Base-by-base conservation (phyloP, 2,329 filamentous ascomycete species). In the Beauveria medogensis region DNA sequence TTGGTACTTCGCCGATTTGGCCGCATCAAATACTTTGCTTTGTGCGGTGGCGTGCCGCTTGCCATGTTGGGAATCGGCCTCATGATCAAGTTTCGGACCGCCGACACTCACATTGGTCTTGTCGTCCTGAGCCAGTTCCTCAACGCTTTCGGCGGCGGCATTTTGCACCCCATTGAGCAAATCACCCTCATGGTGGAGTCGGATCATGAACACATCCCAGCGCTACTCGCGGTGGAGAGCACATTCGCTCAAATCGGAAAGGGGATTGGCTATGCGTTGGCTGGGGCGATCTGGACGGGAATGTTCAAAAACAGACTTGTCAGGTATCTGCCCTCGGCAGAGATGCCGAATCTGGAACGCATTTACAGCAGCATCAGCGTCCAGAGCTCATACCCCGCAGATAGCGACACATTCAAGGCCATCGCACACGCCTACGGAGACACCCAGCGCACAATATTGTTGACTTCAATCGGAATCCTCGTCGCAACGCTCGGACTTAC, bases 201-300 rank as follows among this genome's bases (percentile, higher is more conserved):
- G 1, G 79, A 78, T n/a, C 84, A 88, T 64, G 78, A 85, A 65
- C 79, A 86, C 67, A 77, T 88, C 3, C 82, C 84, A 24, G 80
- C 80, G 14, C 79, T 83, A 26, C 78, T 87, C n/a, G 83, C 85
- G 10, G 75, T 89, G 61, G 78, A 84, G 60, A 77, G 81, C 22
- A 79, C 88, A 6, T 82, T 85, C 43, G 78, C 81, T 64, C 81
- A 80, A 63, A 78, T 88, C 61, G 86, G 85, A 48, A 80, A 78
- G 24, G 82, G 84, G 1, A 73, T 87, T 6, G 85, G 85, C 2
- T 77, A 77, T 2, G 80, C 85, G 7, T 78, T 89, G 52, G 80
- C 86, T 1, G 80, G 79, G 0, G 85, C 85, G 9, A 83, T 90
- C 63, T 90, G 86, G 85, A 83, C 81, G 0, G 77, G 80, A 63